Base-by-base conservation (phyloP, 306 rosid genomes). In the Medicago truncatula region DNA sequence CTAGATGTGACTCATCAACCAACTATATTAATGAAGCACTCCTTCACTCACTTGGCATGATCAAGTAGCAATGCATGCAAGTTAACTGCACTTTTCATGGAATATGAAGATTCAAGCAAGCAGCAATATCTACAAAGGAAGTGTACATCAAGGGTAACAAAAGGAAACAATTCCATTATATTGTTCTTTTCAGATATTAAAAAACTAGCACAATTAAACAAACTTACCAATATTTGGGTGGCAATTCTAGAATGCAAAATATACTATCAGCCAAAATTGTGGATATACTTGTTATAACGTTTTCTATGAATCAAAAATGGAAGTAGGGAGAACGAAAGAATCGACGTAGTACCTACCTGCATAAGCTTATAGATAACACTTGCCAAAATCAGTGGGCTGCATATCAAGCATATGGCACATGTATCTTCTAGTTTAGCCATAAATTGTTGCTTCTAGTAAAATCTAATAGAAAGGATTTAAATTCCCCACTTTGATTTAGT, bases 291-390 rank as follows among this genome's bases (percentile, higher is more conserved):
- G 11, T 62, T 62, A 31, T 38, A 34, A 21, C 28, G 9, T 36
- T 64, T 41, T 64, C 25, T 64, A 64, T 38, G 49, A 64, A 63
- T 36, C 47, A 61, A 63, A 63, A 63, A 12, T 36, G 31, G 28
- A 64, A 64, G n/a, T 38, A 65, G 15, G 21, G 25, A 65, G 25
- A 73, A 74, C 14, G 36, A 70, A 70, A 59, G 70, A 66, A 67
- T 36, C 16, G 67, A 38, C 56, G 2, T 8, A 46, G 66, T 71
- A 56, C 75, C 82, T 46, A 76, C 75, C 82, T 81, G 78, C 73
- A 67, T 46, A 65, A 56, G 77, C 38, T 23, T 60, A 75, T 49
- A 23, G 79, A 80, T 28, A 57, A 57, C 63, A 57, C 36, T 50
- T 59, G 4, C 67, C 23, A 53, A 59, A 75, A 70, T 70, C 74